These are phyloP conservation scores for Mycosphaerelloides madeirae DNA, from an alignment of 2,329 filamentous ascomycete genomes.

Conservation along the genomic window DNA sequence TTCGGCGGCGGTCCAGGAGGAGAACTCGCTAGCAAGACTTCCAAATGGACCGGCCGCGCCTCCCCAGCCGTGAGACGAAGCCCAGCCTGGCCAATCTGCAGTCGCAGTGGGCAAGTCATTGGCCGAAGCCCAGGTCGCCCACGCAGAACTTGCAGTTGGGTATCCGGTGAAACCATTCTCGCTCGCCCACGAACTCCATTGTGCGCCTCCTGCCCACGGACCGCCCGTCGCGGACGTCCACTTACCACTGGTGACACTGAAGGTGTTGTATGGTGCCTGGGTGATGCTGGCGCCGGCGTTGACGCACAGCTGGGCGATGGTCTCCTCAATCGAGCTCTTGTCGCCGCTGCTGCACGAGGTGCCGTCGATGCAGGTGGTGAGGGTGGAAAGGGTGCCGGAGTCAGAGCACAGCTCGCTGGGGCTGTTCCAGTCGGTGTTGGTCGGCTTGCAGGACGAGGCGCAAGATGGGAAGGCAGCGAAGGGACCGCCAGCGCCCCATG, in stretches of 20 bases:
- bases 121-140: slow-evolving; percentile 19
- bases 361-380: slow-evolving; percentile 23
- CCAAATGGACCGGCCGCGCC: slow-evolving; percentile 12
- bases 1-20: slow-evolving; percentile 24
- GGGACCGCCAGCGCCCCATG: slow-evolving; percentile 8
- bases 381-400: slow-evolving; percentile 14
- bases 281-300: slow-evolving; percentile 25
- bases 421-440: slow-evolving; percentile 11
- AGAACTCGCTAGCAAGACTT: slow-evolving; percentile 13
- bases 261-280: slow-evolving; percentile 21
- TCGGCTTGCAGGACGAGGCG: slow-evolving; percentile 12
- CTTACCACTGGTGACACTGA: slow-evolving; percentile 24
- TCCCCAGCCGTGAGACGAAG: slow-evolving; percentile 23
- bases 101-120: slow-evolving; percentile 25
- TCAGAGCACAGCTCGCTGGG: slow-evolving; percentile 20
- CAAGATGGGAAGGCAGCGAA: slow-evolving; percentile 16
- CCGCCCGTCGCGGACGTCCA: slow-evolving; percentile 6
- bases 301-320: slow-evolving; percentile 26
- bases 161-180: slow-evolving; percentile 14
- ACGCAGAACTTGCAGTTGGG: slow-evolving; percentile 19
- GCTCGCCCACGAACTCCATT: slow-evolving; percentile 16
- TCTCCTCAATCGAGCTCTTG: slow-evolving; percentile 23
- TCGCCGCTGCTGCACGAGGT: slow-evolving; percentile 22
- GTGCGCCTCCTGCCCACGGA: background rate
- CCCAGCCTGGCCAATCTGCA: slow-evolving; percentile 26